These are phyloP conservation scores for Paramecium biaurelia DNA, from an alignment of 73 alveolate species.

Conservation along the genomic window DNA sequence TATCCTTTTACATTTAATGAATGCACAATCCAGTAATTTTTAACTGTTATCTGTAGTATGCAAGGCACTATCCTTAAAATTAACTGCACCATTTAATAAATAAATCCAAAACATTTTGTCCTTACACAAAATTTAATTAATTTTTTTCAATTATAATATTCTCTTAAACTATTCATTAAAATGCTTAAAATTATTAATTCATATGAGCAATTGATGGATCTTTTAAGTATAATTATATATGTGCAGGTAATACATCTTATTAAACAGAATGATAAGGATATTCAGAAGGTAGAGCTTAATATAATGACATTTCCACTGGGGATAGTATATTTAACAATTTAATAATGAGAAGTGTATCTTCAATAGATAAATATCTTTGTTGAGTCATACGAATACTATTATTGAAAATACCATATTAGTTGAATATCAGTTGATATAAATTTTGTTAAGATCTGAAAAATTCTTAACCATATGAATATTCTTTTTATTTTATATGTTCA, in stretches of 20 bases:
- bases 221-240: neutral
- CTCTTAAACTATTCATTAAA: neutral
- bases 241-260: neutral
- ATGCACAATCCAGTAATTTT: neutral
- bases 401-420: neutral
- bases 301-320: neutral
- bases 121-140: neutral
- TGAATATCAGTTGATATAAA: neutral
- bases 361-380: neutral
- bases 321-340: neutral
- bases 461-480: neutral
- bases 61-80: neutral
- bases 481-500: neutral
- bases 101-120: neutral
- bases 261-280: neutral
- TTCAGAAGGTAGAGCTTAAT: neutral
- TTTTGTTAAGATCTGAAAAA: neutral
- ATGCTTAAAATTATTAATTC: neutral
- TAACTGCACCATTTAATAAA: neutral
- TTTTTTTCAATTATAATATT: neutral
- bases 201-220: neutral
- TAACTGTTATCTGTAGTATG: neutral
- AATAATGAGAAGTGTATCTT: neutral
- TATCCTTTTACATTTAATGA: neutral
- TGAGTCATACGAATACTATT: neutral